Percentiles rank a stretch among this genome's conserved stretches.
phyloP scores from a whole-genome alignment of 306 rosid genomes.

The Gleditsia sinensis region DNA sequence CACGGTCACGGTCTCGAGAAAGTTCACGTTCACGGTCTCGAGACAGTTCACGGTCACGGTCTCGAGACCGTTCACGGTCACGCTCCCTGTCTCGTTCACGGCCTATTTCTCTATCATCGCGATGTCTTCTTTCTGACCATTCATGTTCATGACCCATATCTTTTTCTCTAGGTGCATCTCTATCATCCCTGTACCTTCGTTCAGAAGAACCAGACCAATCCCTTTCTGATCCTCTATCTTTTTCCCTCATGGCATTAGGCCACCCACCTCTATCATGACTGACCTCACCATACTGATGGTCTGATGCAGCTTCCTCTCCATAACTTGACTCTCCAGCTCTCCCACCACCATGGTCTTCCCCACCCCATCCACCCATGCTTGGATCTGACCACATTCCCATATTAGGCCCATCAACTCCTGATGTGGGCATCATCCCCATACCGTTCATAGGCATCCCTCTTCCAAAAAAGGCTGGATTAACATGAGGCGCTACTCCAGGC shows the following conservation, averaged over 20 bases:
- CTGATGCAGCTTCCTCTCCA: constrained; percentile 97
- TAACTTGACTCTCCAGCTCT: constrained; percentile 91
- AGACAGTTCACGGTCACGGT: constrained; percentile 58
- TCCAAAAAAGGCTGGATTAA: constrained; percentile 95
- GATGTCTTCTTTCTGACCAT: constrained; percentile 75
- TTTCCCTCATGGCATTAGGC: constrained; percentile 81
- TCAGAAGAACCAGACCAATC: constrained; percentile 97
- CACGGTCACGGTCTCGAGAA: constrained; percentile 69
- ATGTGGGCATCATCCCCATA: constrained; percentile 93
- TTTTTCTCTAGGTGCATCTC: constrained; percentile 83
- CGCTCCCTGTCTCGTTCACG: constrained; percentile 71
- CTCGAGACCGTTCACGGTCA: constrained; percentile 67
- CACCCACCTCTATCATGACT: constrained; percentile 85
- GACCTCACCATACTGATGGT: constrained; percentile 88
- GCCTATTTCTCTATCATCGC: constrained; percentile 70
- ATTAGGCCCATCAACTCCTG: constrained; percentile 89
- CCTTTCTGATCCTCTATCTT: constrained; percentile 91
- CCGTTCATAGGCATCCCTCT: constrained; percentile 97
- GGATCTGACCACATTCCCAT: constrained; percentile 99
- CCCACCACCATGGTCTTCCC: constrained; percentile 87
- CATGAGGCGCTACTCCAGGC: constrained; percentile 98
- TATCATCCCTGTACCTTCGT: constrained; percentile 80
- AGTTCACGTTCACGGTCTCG: constrained; percentile 61
- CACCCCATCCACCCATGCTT: constrained; percentile 92
- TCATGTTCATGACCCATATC: constrained; percentile 70